Evolutionary conservation across 371 early-diverging fungal genomes (phyloP).

Genomic region (Mucor irregularis): DNA sequence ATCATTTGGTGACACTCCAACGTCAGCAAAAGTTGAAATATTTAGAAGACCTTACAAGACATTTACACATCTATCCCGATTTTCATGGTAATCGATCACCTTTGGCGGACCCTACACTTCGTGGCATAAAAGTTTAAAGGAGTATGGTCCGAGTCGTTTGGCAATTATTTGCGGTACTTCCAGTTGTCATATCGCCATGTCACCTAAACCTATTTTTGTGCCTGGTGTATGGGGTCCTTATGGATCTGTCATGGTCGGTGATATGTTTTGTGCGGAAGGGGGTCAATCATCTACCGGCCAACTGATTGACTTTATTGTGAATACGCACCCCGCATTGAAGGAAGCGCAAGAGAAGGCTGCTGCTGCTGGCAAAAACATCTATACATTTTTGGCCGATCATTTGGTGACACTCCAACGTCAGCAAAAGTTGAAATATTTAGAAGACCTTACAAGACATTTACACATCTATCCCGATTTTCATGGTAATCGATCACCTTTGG

Average conservation of each 20-base stretch:
- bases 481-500: conserved; percentile 76
- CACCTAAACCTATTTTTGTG: conserved; percentile 57
- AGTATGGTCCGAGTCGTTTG: conserved; percentile 53
- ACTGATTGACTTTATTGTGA: conserved; percentile 62
- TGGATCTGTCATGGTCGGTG: conserved; percentile 60
- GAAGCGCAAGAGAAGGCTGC: conserved; percentile 31
- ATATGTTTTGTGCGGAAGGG: conserved; percentile 68
- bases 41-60: conserved; percentile 45
- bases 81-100: conserved; percentile 81
- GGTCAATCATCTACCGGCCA: conserved; percentile 77
- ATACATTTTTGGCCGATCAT: conserved; percentile 50
- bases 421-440: conserved; percentile 28
- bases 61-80: conserved; percentile 73
- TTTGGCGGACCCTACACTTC: conserved; percentile 64
- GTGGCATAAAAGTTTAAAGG: conserved; percentile 50
- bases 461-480: conserved; percentile 79
- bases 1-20: conserved; percentile 36
- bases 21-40: conserved; percentile 24
- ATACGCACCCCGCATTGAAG: conserved; percentile 56
- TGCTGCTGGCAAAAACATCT: conserved; percentile 35
- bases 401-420: conserved; percentile 32
- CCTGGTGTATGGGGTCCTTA: conserved; percentile 68
- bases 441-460: conserved; percentile 50
- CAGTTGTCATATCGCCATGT: conserved; percentile 71
- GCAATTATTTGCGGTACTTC: conserved; percentile 75